Evolutionary conservation across 2,329 filamentous ascomycete species (phyloP).

Genomic region (Furcasterigmium sp.): DNA sequence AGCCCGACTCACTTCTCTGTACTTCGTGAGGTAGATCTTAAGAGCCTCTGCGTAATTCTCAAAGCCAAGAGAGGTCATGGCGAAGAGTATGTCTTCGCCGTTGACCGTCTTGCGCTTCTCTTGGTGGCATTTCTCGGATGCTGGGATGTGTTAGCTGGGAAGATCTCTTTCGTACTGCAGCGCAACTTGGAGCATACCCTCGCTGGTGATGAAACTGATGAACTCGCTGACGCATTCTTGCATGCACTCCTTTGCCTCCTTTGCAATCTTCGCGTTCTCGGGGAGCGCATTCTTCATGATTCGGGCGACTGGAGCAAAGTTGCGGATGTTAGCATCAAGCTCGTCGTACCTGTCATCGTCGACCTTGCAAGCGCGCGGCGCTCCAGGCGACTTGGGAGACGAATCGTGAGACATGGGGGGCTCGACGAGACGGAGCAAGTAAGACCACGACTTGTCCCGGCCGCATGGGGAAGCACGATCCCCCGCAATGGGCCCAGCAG

Average conservation of each 20-base stretch:
- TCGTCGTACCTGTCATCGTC: slow-evolving; percentile 40
- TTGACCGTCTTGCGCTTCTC: slow-evolving; percentile 99
- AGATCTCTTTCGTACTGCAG: slow-evolving; percentile 12
- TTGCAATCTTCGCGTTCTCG: slow-evolving; percentile 98
- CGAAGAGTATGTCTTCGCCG: slow-evolving; percentile 96
- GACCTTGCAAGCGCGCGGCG: slow-evolving; percentile 38
- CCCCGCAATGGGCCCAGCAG: not conserved
- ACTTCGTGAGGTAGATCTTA: slow-evolving; percentile 97
- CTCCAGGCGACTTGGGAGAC: slow-evolving; percentile 44
- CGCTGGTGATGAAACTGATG: slow-evolving; percentile 96
- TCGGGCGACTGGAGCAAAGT: slow-evolving; percentile 91
- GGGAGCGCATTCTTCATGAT: slow-evolving; percentile 99
- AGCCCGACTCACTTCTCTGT: slow-evolving; percentile 77
- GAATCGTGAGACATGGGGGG: slow-evolving; percentile 57
- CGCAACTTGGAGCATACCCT: slow-evolving; percentile 76
- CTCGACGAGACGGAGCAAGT: not conserved
- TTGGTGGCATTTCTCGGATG: slow-evolving; percentile 98
- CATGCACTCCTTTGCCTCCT: slow-evolving; percentile 99
- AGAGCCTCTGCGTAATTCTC: slow-evolving; percentile 98
- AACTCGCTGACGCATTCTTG: slow-evolving; percentile 99
- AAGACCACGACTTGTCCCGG: not conserved
- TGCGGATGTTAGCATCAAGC: slow-evolving; percentile 88
- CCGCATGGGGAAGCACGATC: not conserved
- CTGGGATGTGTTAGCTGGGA: slow-evolving; percentile 41
- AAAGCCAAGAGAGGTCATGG: slow-evolving; percentile 97